Conservation (phyloP, 257 asterid genomes). For the Nicotiana knightiana region DNA sequence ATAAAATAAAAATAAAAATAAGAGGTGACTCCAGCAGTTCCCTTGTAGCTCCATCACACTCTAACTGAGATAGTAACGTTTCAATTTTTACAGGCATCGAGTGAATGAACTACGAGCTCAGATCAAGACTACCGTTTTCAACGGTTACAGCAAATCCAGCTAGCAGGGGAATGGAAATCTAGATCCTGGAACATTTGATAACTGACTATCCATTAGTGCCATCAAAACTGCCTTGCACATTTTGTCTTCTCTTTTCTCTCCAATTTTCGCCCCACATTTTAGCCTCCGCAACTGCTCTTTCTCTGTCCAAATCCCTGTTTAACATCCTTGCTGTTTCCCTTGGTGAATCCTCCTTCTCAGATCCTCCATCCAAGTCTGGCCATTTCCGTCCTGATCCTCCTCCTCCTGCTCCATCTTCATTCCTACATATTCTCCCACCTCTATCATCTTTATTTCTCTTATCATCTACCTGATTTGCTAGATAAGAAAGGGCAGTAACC, state of each 20-base stretch:
- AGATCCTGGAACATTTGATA: not conserved
- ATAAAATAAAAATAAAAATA: not conserved
- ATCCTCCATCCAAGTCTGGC: slow-evolving; percentile 67
- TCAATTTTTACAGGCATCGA: not conserved
- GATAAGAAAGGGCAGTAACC: slow-evolving; percentile 90
- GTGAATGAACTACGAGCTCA: not conserved
- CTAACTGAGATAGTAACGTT: not conserved
- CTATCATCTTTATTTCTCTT: slow-evolving; percentile 45
- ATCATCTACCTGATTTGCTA: slow-evolving; percentile 72
- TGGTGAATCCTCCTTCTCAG: slow-evolving; percentile 80
- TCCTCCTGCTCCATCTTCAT: slow-evolving; percentile 53
- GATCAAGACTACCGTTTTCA: not conserved
- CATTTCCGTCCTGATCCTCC: slow-evolving; percentile 68
- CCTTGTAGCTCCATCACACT: slow-evolving; percentile 7
- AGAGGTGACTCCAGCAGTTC: not conserved
- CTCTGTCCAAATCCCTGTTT: slow-evolving; percentile 74
- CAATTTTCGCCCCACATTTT: slow-evolving; percentile 99
- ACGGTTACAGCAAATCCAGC: not conserved
- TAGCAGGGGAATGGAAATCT: not conserved
- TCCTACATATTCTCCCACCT: slow-evolving; percentile 49
- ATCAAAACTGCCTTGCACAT: slow-evolving; percentile 57
- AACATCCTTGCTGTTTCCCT: slow-evolving; percentile 58
- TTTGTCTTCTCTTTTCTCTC: slow-evolving; percentile 79
- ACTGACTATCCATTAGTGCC: slow-evolving; percentile 45
- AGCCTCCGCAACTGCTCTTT: slow-evolving; percentile 96